Evolutionary conservation across 805 yeast species (phyloP), one percentile per base, ranked within the genome.

Genomic region (Saccharomycopsis sp.): DNA sequence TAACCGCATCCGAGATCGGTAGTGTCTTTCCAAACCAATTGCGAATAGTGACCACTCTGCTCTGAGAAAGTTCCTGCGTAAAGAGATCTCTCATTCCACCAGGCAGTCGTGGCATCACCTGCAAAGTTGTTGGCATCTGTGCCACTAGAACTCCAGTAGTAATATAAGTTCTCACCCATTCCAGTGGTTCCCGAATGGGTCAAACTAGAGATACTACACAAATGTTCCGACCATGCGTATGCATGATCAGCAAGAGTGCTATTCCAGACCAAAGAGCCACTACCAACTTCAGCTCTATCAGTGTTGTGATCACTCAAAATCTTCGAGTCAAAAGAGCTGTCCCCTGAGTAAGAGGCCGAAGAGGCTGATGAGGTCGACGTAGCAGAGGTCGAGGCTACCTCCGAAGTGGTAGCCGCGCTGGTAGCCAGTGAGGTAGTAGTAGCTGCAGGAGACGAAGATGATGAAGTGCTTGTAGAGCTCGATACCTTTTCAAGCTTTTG

Each of bases 31-130:
- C 96, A 89, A 24, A 89, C 81, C 51, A 89, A 72, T 69, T 87
- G 92, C 18, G 94, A 85, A 72, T 86, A 89, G 71, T 89, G 96
- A 52, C 91, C 91, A 48, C 90, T 81, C 12, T 70, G 65, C 24
- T 67, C 72, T 20, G 24, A 14, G 40, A 83, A 81, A 62, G 72
- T 73, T 29, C 76, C 67, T 67, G 78, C 16, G 72, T 85, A 86
- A 7, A 67, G 53, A 51, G 65, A 56, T 56, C 82, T 77, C 69
- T 88, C 95, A 61, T 77, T 74, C 73, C 86, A 88, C 94, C 94
- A 88, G 1, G 89, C 90, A 8, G 84, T 82, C 2, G 89, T 58
- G 34, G 54, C 29, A 12, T 12, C 20, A 14, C 54, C 60, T 2
- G 55, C 34, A 2, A 24, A 14, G 15, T n/a, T 24, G 24, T 44